These are phyloP conservation scores for Hypoxylon intermedium DNA, from an alignment of 495 filamentous ascomycete species.

Conservation along the genomic window DNA sequence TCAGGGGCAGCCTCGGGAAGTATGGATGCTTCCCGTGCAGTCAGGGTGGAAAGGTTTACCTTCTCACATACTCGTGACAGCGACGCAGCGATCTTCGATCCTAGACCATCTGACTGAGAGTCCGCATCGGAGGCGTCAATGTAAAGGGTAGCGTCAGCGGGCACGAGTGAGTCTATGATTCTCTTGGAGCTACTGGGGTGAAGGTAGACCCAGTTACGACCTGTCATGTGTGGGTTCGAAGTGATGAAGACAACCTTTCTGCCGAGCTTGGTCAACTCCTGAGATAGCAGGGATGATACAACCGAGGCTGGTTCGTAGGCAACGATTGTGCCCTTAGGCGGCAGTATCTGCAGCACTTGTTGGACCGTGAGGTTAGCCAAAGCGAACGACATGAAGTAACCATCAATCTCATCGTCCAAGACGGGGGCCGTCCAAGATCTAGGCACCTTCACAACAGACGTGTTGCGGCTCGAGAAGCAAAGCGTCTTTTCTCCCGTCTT, in stretches of 20 bases:
- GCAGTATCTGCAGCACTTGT: not conserved
- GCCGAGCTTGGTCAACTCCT: not conserved
- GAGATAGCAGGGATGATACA: not conserved
- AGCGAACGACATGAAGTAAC: not conserved
- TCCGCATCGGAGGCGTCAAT: not conserved
- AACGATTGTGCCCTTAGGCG: not conserved
- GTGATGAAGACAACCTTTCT: not conserved
- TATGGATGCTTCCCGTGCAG: not conserved
- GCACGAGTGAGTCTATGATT: not conserved
- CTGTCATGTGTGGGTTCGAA: not conserved
- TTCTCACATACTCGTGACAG: not conserved
- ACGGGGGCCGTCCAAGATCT: not conserved
- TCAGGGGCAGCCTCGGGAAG: not conserved
- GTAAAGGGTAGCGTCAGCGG: not conserved
- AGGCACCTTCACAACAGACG: not conserved
- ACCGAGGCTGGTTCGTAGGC: not conserved
- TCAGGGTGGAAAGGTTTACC: not conserved
- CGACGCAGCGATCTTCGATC: not conserved
- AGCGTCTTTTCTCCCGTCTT: not conserved
- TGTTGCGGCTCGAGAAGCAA: not conserved
- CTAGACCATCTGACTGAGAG: not conserved
- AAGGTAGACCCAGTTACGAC: not conserved
- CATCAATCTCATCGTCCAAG: not conserved
- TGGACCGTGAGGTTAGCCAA: not conserved
- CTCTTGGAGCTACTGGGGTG: constrained; percentile 1